Percentiles rank a stretch among this genome's conserved stretches.
Evolutionary conservation across 2,329 filamentous ascomycete species (phyloP).

Genomic region (Clonostachys solani): DNA sequence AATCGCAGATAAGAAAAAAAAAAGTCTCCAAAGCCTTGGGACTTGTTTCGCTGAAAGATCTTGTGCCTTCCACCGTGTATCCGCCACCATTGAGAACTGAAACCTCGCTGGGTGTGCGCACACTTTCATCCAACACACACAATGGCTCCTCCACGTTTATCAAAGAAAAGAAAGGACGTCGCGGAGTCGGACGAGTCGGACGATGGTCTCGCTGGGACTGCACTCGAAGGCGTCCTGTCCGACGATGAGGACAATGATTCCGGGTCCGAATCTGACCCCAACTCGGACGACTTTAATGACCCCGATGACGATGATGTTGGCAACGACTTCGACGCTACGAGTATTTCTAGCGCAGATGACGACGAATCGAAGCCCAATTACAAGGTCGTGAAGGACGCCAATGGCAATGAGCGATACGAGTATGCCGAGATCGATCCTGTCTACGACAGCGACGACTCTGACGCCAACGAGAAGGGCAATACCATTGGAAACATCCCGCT

Average conservation of each 20-base stretch:
- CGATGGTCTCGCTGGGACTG: conserved; percentile 51
- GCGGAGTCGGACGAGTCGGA: conserved; percentile 55
- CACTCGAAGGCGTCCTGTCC: conserved; percentile 49
- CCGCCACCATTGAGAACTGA: too few species aligned
- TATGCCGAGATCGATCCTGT: conserved; percentile 92
- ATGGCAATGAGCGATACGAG: conserved; percentile 84
- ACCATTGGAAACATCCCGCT: conserved; percentile 95
- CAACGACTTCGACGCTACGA: conserved; percentile 9
- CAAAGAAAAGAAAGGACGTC: conserved; percentile 58
- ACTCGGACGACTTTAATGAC: conserved; percentile 23
- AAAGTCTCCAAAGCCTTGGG: too few species aligned
- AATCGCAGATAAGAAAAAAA: too few species aligned
- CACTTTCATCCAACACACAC: neutral
- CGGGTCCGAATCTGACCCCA: conserved; percentile 20
- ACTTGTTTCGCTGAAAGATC: too few species aligned
- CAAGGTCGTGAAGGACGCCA: conserved; percentile 70
- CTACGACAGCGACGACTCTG: conserved; percentile 94
- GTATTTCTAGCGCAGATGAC: conserved; percentile 25
- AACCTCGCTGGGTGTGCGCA: too few species aligned
- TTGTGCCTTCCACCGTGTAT: too few species aligned
- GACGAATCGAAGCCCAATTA: conserved; percentile 40
- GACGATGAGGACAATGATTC: conserved; percentile 49
- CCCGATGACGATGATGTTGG: conserved; percentile 21
- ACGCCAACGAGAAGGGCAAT: conserved; percentile 74
- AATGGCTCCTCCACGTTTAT: conserved; percentile 5